Evolutionary conservation across 2,329 filamentous ascomycete genomes (phyloP).

Genomic region (Scytalidium lignicola): DNA sequence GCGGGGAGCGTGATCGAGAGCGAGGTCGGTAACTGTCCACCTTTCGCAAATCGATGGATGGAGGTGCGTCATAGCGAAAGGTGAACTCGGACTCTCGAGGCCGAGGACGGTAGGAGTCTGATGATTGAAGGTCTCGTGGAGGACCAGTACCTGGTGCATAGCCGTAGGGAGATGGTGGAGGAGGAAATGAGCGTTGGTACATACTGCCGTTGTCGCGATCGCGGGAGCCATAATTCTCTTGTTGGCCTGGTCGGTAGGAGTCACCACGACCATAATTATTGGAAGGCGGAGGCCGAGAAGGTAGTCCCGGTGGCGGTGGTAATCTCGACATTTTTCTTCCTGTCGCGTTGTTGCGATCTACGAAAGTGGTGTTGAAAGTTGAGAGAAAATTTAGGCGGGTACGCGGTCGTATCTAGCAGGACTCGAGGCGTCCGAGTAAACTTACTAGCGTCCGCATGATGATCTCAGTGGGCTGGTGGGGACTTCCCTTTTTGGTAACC

Average conservation of each 20-base stretch:
- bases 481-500: no score
- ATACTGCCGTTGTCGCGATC: constrained; percentile 6
- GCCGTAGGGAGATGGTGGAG: constrained; percentile 7
- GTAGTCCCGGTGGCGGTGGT: constrained; percentile 22
- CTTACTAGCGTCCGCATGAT: no score
- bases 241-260: constrained; percentile 12
- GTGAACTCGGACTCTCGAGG: constrained; percentile 17
- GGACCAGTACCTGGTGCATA: constrained; percentile 11
- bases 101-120: constrained; percentile 16
- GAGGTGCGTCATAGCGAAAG: constrained; percentile 27
- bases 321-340: constrained; percentile 21
- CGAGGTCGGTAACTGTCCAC: constrained; percentile 17
- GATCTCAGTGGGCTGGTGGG: no score
- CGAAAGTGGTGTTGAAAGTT: not conserved
- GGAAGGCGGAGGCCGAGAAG: constrained; percentile 12
- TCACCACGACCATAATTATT: constrained; percentile 10
- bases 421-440: not conserved
- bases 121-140: constrained; percentile 1
- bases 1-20: constrained; percentile 17
- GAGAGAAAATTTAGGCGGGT: not conserved
- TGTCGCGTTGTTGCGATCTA: not conserved
- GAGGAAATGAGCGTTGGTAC: constrained; percentile 17
- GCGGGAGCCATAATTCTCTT: constrained; percentile 2
- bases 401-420: not conserved
- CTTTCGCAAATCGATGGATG: constrained; percentile 19